Evolutionary conservation across 768 basidiomycete species (phyloP).

Genomic region (Leccinum aurantiacum): DNA sequence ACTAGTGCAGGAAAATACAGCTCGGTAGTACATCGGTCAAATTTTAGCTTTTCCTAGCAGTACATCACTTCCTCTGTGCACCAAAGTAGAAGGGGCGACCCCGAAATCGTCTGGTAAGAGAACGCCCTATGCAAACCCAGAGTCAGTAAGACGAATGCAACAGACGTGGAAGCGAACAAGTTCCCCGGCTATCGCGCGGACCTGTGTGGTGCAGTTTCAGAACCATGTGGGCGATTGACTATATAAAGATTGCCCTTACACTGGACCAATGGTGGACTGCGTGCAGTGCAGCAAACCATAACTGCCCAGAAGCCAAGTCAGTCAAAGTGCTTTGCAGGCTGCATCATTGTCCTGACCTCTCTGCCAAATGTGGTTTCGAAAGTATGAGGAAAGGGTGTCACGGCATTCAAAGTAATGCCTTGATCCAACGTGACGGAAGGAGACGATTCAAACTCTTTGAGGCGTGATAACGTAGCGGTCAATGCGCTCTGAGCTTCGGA

Average conservation of each 20-base stretch:
- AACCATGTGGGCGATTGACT: conserved; percentile 3
- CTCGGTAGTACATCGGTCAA: conserved; percentile 30
- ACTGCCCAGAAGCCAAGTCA: conserved; percentile 37
- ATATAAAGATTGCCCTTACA: conserved; percentile 43
- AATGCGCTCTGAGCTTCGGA: conserved; percentile 59
- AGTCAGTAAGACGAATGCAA: conserved; percentile 11
- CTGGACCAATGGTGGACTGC: conserved; percentile 92
- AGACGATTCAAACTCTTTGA: conserved; percentile 49
- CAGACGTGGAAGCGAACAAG: conserved; percentile 47
- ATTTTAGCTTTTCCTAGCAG: conserved; percentile 67
- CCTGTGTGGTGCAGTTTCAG: conserved; percentile 44
- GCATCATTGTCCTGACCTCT: conserved; percentile 50
- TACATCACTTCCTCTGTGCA: conserved; percentile 67
- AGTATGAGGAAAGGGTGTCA: conserved; percentile 75
- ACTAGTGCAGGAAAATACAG: conserved; percentile 11
- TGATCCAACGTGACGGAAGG: conserved; percentile 48
- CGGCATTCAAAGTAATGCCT: conserved; percentile 71
- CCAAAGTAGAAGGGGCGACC: conserved; percentile 81
- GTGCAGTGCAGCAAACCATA: conserved; percentile 86
- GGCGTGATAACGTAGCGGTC: conserved; percentile 50
- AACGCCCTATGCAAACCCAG: conserved; percentile 49
- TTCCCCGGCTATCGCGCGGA: conserved; percentile 83
- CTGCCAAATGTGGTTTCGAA: conserved; percentile 80
- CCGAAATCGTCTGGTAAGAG: conserved; percentile 75
- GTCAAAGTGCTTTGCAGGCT: not conserved